Percentiles rank a stretch among this genome's conserved stretches.
phyloP scores from a whole-genome alignment of 371 early-diverging fungal species.

The Rhizopus arrhizus region DNA sequence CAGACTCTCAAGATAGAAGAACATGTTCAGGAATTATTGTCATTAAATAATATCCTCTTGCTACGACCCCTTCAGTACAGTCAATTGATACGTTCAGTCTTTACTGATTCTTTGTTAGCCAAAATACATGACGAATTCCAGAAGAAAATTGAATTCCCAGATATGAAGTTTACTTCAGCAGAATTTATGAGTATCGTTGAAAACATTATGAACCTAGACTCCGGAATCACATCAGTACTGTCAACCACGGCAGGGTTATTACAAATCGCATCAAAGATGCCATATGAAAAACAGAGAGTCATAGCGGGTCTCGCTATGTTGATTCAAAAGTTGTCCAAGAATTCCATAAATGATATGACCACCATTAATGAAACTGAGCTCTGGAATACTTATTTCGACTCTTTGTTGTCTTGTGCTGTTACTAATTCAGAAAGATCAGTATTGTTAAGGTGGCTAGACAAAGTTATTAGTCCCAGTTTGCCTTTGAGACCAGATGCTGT shows the following conservation, averaged over 20 bases:
- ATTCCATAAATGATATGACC: slow-evolving; percentile 19
- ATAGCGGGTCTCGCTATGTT: slow-evolving; percentile 25
- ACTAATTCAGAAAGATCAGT: slow-evolving; percentile 29
- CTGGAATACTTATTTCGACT: slow-evolving; percentile 36
- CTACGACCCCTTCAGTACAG: slow-evolving; percentile 17
- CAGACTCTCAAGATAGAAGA: slow-evolving; percentile 22
- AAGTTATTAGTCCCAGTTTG: slow-evolving; percentile 23
- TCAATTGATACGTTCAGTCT: slow-evolving; percentile 15
- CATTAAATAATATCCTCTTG: slow-evolving; percentile 20
- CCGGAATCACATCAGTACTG: slow-evolving; percentile 24
- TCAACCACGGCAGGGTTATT: slow-evolving; percentile 20
- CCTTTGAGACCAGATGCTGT: slow-evolving; percentile 33
- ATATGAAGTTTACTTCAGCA: slow-evolving; percentile 19
- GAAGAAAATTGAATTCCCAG: slow-evolving; percentile 18
- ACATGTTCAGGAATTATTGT: slow-evolving; percentile 20
- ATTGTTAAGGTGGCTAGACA: slow-evolving; percentile 32
- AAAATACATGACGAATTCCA: slow-evolving; percentile 20
- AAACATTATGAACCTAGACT: slow-evolving; percentile 20
- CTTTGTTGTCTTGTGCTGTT: slow-evolving; percentile 28
- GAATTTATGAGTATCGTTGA: slow-evolving; percentile 23
- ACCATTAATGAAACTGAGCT: slow-evolving; percentile 33
- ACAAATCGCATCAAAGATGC: slow-evolving; percentile 20
- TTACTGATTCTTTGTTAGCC: slow-evolving; percentile 21
- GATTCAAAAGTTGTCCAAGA: slow-evolving; percentile 23
- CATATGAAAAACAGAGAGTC: slow-evolving; percentile 25